phyloP scores from a whole-genome alignment of 176 grass and related monocot species.

The Carex scoparia region DNA sequence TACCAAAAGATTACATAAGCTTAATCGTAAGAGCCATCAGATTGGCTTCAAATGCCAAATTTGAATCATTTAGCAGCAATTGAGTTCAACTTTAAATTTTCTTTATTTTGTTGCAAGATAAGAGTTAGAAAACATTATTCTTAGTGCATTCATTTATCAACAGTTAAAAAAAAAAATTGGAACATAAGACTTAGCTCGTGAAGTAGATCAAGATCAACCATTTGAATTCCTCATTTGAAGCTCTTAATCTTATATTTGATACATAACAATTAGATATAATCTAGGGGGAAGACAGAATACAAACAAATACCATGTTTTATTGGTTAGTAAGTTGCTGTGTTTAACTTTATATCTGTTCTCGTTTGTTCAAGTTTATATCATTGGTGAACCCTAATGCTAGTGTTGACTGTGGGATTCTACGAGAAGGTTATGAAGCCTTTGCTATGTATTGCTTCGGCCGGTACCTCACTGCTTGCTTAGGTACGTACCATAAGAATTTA shows the following conservation, averaged over 20 bases:
- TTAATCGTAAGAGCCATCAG: not conserved
- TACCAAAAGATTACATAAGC: not conserved
- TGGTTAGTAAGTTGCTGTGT: slow-evolving; percentile 20
- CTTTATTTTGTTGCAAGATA: not conserved
- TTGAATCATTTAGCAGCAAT: not conserved
- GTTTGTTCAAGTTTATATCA: slow-evolving; percentile 59
- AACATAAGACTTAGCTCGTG: not conserved
- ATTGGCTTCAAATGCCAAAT: not conserved
- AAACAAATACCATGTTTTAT: not conserved
- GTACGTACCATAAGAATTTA: slow-evolving; percentile 35
- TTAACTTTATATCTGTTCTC: slow-evolving; percentile 7
- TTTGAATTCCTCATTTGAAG: not conserved
- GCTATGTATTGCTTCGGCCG: slow-evolving; percentile 98
- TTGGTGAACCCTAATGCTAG: slow-evolving; percentile 71
- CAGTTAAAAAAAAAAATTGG: not conserved
- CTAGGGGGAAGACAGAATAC: not conserved
- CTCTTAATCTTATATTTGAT: not conserved
- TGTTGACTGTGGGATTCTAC: slow-evolving; percentile 88
- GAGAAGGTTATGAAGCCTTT: slow-evolving; percentile 84
- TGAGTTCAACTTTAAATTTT: not conserved
- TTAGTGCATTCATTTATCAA: not conserved
- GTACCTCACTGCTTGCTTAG: slow-evolving; percentile 90
- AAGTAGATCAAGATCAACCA: not conserved
- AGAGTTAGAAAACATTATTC: not conserved
- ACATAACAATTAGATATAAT: not conserved